Conservation (phyloP, 139 green algal species). For the Coccomyxa sp. region DNA sequence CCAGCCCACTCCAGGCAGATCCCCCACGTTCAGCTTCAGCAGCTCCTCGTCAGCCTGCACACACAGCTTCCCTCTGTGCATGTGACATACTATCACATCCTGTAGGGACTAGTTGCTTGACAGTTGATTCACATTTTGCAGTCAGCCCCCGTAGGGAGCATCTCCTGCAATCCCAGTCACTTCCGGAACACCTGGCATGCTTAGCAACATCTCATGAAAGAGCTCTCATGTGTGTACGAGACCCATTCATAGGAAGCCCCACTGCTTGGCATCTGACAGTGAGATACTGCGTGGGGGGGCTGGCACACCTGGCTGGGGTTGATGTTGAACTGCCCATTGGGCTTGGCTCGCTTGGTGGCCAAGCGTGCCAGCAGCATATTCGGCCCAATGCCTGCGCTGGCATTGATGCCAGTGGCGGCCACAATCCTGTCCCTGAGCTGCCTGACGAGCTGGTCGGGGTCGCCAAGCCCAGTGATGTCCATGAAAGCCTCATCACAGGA, state of each 20-base stretch:
- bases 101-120: too few relatives aligned
- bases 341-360: conserved; percentile 81
- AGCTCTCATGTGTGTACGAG: too few relatives aligned
- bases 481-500: conserved; percentile 94
- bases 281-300: too few relatives aligned
- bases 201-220: too few relatives aligned
- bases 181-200: too few relatives aligned
- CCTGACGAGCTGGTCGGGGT: conserved; percentile 34
- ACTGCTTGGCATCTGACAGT: too few relatives aligned
- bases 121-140: too few relatives aligned
- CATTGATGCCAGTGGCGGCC: conserved; percentile 37
- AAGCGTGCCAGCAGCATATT: conserved; percentile 80
- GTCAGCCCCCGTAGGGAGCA: too few relatives aligned
- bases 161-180: too few relatives aligned
- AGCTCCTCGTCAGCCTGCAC: conserved; percentile 41
- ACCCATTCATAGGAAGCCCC: too few relatives aligned
- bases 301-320: conserved; percentile 5
- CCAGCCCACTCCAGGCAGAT: conserved; percentile 88
- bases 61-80: too few relatives aligned
- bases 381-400: conserved; percentile 62
- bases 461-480: conserved; percentile 66
- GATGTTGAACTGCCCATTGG: conserved; percentile 67
- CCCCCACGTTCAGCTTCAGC: conserved; percentile 45
- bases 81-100: too few relatives aligned
- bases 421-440: conserved; percentile 55